Conservation (phyloP, 202 grass and related monocot genomes). For the Saccharum hybrid region DNA sequence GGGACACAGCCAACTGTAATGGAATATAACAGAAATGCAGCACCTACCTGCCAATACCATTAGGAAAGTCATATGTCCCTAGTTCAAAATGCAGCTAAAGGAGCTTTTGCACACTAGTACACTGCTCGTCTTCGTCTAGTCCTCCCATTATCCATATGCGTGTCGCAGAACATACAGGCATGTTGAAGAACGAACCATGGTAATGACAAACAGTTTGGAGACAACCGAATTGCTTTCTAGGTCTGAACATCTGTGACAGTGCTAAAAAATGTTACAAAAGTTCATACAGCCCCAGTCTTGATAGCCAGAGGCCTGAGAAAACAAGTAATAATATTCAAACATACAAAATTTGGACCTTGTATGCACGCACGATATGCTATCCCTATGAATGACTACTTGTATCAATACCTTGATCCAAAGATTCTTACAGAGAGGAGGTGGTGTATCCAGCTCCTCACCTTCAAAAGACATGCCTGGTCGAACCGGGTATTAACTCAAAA, state of each 20-base stretch:
- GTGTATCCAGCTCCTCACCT: slow-evolving; percentile 12
- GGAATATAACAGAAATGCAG: background rate
- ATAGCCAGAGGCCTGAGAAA: slow-evolving; percentile 15
- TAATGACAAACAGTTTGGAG: background rate
- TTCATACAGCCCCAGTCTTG: background rate
- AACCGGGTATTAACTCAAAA: slow-evolving; percentile 32
- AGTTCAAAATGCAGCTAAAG: too few relatives aligned
- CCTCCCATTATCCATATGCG: background rate
- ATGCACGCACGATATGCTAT: background rate
- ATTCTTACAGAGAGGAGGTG: slow-evolving; percentile 10
- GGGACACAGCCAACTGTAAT: background rate
- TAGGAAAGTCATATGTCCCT: slow-evolving; percentile 5
- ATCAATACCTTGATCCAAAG: slow-evolving; percentile 24
- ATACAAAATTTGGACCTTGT: slow-evolving; percentile 1
- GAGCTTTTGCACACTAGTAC: slow-evolving; percentile 10
- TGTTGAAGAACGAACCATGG: background rate
- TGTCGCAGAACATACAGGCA: background rate
- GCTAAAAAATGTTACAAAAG: slow-evolving; percentile 19
- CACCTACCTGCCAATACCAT: too few relatives aligned
- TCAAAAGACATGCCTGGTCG: slow-evolving; percentile 26
- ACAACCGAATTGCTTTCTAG: background rate
- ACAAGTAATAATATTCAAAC: slow-evolving; percentile 34
- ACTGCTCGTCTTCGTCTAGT: background rate
- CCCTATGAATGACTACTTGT: slow-evolving; percentile 9
- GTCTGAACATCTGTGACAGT: background rate